Evolutionary conservation across 345 rosid species (phyloP).

Genomic region (Eucalyptus sp.): DNA sequence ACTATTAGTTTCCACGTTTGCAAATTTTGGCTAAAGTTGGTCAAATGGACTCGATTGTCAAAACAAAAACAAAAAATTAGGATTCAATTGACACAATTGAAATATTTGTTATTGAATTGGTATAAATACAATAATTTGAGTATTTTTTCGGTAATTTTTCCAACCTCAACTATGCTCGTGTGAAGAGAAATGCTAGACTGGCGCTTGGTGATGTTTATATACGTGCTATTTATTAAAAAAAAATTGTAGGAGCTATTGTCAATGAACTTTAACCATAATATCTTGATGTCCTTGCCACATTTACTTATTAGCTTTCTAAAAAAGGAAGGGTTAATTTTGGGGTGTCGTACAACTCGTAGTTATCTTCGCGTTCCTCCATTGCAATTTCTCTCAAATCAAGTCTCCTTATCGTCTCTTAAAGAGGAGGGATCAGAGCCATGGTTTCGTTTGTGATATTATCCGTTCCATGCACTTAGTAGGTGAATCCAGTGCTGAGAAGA

Average conservation of each 20-base stretch:
- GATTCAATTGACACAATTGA: accelerated
- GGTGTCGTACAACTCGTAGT: background rate
- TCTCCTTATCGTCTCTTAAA: background rate
- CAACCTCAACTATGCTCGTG: background rate
- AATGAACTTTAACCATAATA: background rate
- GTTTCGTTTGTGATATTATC: too few relatives aligned
- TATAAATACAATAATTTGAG: background rate
- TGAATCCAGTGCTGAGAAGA: too few relatives aligned
- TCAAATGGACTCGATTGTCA: background rate
- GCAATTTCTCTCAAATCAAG: background rate
- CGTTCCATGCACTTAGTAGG: too few relatives aligned
- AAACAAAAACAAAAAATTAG: accelerated
- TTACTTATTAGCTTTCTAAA: background rate
- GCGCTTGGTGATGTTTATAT: background rate
- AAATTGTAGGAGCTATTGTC: background rate
- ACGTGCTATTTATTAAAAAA: background rate
- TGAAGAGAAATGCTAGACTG: too few relatives aligned
- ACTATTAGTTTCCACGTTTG: accelerated
- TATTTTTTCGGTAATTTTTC: background rate
- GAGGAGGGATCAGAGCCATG: too few relatives aligned
- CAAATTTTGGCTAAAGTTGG: accelerated
- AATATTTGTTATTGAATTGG: accelerated
- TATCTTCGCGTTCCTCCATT: background rate
- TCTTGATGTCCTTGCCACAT: background rate
- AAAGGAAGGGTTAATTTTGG: background rate